These are phyloP conservation scores for Solanum arcanum DNA, from an alignment of 257 asterid species.

Conservation along the genomic window DNA sequence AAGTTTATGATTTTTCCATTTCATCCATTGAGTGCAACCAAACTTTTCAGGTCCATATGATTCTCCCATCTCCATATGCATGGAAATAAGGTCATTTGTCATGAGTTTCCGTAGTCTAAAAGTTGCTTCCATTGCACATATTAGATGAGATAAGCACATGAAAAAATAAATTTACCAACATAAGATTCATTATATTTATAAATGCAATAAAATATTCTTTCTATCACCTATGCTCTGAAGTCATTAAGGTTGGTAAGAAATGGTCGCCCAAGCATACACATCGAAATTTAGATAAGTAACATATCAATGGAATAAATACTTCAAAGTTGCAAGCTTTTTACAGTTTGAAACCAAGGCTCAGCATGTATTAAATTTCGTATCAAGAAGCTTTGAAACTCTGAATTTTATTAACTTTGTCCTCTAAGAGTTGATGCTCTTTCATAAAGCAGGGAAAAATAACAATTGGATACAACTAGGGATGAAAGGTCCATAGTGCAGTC, in stretches of 20 bases:
- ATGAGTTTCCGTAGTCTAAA: slow-evolving; percentile 55
- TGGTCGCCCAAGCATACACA: slow-evolving; percentile 40
- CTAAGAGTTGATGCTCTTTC: too few relatives aligned
- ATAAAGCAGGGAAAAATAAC: neutral
- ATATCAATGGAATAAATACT: neutral
- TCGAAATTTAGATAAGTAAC: too few relatives aligned
- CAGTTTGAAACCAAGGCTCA: too few relatives aligned
- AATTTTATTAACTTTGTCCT: too few relatives aligned
- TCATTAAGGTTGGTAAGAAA: slow-evolving; percentile 48
- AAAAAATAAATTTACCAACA: slow-evolving; percentile 1
- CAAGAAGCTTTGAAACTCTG: too few relatives aligned
- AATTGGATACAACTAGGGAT: slow-evolving; percentile 36
- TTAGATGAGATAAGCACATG: slow-evolving; percentile 22
- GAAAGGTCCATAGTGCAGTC: slow-evolving; percentile 85
- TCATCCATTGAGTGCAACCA: slow-evolving; percentile 55
- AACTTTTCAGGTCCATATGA: slow-evolving; percentile 53
- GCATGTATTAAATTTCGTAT: too few relatives aligned
- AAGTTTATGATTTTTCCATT: slow-evolving; percentile 17
- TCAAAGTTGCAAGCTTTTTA: neutral
- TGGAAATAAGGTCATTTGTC: slow-evolving; percentile 67
- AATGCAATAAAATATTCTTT: neutral
- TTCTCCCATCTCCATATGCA: slow-evolving; percentile 60
- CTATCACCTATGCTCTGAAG: slow-evolving; percentile 60
- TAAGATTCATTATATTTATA: neutral
- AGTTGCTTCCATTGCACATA: slow-evolving; percentile 68